Conservation (phyloP, 495 filamentous ascomycete species). For the Annulohypoxylon maeteangense region DNA sequence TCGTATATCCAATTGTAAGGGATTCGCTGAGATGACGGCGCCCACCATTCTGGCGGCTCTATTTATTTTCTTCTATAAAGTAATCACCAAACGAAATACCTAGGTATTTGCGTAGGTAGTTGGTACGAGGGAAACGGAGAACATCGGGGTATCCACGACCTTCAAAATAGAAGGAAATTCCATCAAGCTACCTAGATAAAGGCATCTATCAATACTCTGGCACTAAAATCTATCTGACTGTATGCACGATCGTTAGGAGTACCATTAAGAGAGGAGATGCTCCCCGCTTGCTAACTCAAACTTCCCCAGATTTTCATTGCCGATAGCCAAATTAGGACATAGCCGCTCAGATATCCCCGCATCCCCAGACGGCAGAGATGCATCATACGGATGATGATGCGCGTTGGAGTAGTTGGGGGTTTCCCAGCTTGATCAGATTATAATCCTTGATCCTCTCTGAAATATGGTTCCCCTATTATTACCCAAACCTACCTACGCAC, state of each 20-base stretch:
- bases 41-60: slow-evolving; percentile 35
- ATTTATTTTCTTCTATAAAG: neutral
- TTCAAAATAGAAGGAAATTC: neutral
- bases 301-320: slow-evolving; percentile 29
- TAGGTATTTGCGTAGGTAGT: too few species aligned
- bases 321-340: slow-evolving; percentile 18
- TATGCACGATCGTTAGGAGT: neutral
- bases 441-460: slow-evolving; percentile 9
- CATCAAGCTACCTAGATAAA: neutral
- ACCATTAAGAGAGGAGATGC: neutral
- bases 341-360: slow-evolving; percentile 23
- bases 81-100: too few species aligned
- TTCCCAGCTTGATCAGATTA: slow-evolving; percentile 6
- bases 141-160: too few species aligned
- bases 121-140: too few species aligned
- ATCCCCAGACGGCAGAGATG: slow-evolving; percentile 19
- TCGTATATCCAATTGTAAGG: slow-evolving; percentile 45
- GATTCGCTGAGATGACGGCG: slow-evolving; percentile 45
- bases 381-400: neutral
- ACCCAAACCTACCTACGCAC: slow-evolving; percentile 5
- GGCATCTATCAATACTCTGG: neutral
- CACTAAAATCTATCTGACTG: neutral
- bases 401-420: slow-evolving; percentile 8
- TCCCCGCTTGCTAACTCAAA: slow-evolving; percentile 31
- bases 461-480: slow-evolving; percentile 16